These are phyloP conservation scores for Pilatotrama ljubarskyi DNA, from an alignment of 768 basidiomycete species.

Conservation along the genomic window DNA sequence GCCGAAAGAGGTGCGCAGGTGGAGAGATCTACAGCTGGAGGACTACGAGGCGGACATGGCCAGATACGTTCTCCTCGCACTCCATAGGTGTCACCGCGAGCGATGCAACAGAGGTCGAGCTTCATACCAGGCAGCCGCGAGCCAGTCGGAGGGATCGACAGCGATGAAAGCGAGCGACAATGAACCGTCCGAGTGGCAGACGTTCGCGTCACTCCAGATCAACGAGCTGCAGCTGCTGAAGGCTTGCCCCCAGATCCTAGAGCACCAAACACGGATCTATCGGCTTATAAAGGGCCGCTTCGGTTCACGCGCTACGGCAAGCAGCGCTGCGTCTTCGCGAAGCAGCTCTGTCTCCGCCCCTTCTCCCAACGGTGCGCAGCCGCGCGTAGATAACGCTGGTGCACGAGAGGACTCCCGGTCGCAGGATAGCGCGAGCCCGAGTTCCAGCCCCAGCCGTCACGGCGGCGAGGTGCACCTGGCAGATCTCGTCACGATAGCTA, in stretches of 20 bases:
- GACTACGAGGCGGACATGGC: conserved; percentile 32
- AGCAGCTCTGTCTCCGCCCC: conserved; percentile 9
- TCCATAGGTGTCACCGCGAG: conserved; percentile 24
- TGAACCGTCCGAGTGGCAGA: conserved; percentile 40
- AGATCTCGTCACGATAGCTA: conserved; percentile 40
- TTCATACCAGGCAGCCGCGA: not conserved
- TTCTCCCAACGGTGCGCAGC: conserved; percentile 4
- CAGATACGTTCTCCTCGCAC: conserved; percentile 32
- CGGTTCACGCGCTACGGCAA: not conserved
- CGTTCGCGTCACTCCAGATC: conserved; percentile 55
- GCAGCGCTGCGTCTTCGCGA: conserved; percentile 6
- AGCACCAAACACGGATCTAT: conserved; percentile 55
- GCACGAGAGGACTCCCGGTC: not conserved
- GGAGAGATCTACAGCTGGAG: conserved; percentile 28
- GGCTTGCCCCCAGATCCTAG: conserved; percentile 50
- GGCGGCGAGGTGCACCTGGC: conserved; percentile 19
- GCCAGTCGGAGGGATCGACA: not conserved
- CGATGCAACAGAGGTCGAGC: not conserved
- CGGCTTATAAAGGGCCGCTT: conserved; percentile 42
- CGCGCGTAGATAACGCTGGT: conserved; percentile 1
- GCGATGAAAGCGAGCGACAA: conserved; percentile 1
- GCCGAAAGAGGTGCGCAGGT: conserved; percentile 24
- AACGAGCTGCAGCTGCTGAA: conserved; percentile 53
- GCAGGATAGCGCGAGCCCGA: not conserved
- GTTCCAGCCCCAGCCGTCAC: not conserved